Evolutionary conservation across 164 flowering plant genomes (phyloP), one percentile per base, ranked within the genome.

Genomic region (Berberis thunbergii): DNA sequence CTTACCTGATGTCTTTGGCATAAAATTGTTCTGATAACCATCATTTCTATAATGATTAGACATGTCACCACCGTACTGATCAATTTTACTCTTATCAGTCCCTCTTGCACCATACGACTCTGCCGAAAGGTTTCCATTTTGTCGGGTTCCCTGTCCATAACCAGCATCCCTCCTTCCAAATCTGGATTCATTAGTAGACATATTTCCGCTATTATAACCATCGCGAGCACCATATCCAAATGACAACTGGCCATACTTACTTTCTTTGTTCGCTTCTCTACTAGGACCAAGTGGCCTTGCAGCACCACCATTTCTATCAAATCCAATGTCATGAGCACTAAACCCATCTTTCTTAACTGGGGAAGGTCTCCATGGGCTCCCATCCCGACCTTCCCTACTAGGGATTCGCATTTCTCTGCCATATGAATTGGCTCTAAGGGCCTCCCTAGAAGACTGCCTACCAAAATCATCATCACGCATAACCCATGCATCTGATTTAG

Each of bases 301-400:
- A 70, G 72, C 73, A 57, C 65, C 12, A 66, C 71, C 76, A 72
- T 68, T 80, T 71, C 73, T 74, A 38, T 80, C 79, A 66, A 57
- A 70, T 59, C 62, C 69, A 45, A 52, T 62, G 53, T 81, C 87
- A 59, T 69, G 77, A 9, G 71, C 45, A 61, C 60, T 57, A 53
- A 57, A 53, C 44, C 81, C 77, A 65, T 77, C 84, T 70, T 76
- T 83, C 4, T 64, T 53, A 60, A 68, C 62, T 64, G 79, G 60
- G 7, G 88, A 64, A 60, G 64, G 72, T 77, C 84, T 86, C 96
- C 96, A 87, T 2, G 75, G 67, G 77, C 69, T 80, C 53, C 76
- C 83, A 59, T 84, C 89, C 54, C 71, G 69, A 40, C 85, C 86
- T 65, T 86, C 96, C 71, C 82, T 77, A 64, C 81, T 80, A 45